These are phyloP conservation scores for Periconia sp. DNA, from an alignment of 2,329 filamentous ascomycete species.

Conservation along the genomic window DNA sequence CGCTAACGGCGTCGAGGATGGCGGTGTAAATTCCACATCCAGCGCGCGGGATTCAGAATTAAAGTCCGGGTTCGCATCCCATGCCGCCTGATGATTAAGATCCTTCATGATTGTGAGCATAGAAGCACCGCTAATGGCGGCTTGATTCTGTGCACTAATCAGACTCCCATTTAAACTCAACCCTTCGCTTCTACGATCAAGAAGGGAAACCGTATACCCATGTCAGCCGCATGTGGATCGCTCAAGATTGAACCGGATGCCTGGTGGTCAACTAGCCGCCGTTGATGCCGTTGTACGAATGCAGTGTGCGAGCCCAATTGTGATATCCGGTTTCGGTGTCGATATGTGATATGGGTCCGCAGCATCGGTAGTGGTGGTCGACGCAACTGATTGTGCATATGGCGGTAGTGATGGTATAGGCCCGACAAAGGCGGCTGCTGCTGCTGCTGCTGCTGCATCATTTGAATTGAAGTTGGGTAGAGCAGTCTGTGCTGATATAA, in stretches of 20 bases:
- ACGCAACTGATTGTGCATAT: constrained; percentile 11
- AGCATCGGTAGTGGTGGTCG: constrained; percentile 19
- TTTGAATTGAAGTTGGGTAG: neutral
- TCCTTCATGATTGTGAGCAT: constrained; percentile 17
- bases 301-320: constrained; percentile 12
- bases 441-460: too few relatives aligned
- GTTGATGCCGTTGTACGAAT: constrained; percentile 8
- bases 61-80: neutral
- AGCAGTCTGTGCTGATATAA: constrained; percentile 5
- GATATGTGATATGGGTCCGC: constrained; percentile 19
- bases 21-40: neutral
- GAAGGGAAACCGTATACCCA: constrained; percentile 20
- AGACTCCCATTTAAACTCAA: constrained; percentile 14
- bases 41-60: neutral
- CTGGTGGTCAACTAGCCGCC: constrained; percentile 12
- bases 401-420: constrained; percentile 16
- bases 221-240: constrained; percentile 17
- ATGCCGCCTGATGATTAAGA: constrained; percentile 11
- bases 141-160: constrained; percentile 21
- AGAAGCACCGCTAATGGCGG: constrained; percentile 15
- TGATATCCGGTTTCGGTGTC: constrained; percentile 20
- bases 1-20: neutral
- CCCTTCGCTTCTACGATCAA: constrained; percentile 18
- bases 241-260: constrained; percentile 10
- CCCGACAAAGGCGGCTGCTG: too few relatives aligned